Evolutionary conservation across 2,329 filamentous ascomycete genomes (phyloP), one percentile per base, ranked within the genome.

Genomic region (Claviceps sp.): DNA sequence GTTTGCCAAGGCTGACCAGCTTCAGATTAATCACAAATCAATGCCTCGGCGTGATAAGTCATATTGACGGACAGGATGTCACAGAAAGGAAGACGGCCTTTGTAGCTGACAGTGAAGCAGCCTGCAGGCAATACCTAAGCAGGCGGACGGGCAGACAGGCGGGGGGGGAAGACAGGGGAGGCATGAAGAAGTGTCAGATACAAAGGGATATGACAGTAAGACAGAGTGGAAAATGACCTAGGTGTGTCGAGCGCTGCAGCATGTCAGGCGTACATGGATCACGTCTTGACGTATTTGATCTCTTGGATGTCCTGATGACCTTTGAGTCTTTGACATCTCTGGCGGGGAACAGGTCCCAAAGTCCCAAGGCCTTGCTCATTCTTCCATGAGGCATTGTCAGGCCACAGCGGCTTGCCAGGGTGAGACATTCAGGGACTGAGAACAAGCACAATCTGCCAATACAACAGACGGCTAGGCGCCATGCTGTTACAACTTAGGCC

Each of bases 371-470:
- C 30, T 22, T 18, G 5, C 22, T 37, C 50, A 54, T 54, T 52
- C 53, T 54, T 54, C 50, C 51, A 47, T 46, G 53, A 50, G 53
- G 53, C 53, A 54, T 54, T 50, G 51, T 52, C 48, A 49, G 52
- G 40, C 48, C 42, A 44, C 40, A 47, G 48, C 42, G 37, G 37
- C 45, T 48, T 38, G 44, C 40, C 40, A 51, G 46, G 26, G 41
- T 51, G 55, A 57, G 54, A 57, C 56, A 55, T 54, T 47, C 54
- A 57, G 54, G 56, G 48, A 55, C 55, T 55, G 46, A 48, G 53
- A 44, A 52, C 40, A 37, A 47, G 30, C n/a, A 47, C 30, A 47
- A 37, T n/a, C n/a, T 37, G 14, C 45, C 45, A n/a, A 37, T 47
- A 47, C 30, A 47, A 37, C 45, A 37, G 16, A 45, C 45, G 11